Evolutionary conservation across 495 filamentous ascomycete genomes (phyloP).

Genomic region (Entonaema liquescens): DNA sequence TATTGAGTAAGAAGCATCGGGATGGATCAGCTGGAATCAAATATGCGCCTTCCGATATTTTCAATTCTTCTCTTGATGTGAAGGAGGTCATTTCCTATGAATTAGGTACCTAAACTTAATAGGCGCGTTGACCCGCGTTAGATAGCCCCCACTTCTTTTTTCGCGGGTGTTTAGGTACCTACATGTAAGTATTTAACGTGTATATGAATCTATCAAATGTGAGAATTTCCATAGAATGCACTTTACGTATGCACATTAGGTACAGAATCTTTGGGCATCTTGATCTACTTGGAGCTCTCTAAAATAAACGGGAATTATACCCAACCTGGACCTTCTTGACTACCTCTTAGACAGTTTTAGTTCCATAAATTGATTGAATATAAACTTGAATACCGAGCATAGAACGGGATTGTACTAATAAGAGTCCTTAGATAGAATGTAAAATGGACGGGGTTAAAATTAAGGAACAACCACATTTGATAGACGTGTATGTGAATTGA

Average conservation of each 20-base stretch:
- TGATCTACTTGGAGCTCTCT: too few species aligned
- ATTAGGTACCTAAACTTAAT: background rate
- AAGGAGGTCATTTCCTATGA: background rate
- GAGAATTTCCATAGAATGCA: background rate
- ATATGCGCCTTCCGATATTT: background rate
- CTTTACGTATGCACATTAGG: background rate
- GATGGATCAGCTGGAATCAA: background rate
- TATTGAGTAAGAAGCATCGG: background rate
- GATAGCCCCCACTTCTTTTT: background rate
- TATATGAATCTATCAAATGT: background rate
- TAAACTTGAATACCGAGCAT: too few species aligned
- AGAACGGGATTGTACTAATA: too few species aligned
- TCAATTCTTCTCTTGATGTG: background rate
- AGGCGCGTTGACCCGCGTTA: background rate
- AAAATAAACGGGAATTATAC: too few species aligned
- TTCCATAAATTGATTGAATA: too few species aligned
- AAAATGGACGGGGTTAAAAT: background rate
- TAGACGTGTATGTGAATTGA: background rate
- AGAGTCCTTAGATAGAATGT: too few species aligned
- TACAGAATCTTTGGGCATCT: background rate
- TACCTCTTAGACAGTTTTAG: too few species aligned
- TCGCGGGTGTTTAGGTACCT: too few species aligned
- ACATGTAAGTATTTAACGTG: background rate
- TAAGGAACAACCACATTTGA: background rate
- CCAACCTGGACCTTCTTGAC: too few species aligned